phyloP scores from a whole-genome alignment of 108 stramenopile species.

The Pseudonitzschia pungens region DNA sequence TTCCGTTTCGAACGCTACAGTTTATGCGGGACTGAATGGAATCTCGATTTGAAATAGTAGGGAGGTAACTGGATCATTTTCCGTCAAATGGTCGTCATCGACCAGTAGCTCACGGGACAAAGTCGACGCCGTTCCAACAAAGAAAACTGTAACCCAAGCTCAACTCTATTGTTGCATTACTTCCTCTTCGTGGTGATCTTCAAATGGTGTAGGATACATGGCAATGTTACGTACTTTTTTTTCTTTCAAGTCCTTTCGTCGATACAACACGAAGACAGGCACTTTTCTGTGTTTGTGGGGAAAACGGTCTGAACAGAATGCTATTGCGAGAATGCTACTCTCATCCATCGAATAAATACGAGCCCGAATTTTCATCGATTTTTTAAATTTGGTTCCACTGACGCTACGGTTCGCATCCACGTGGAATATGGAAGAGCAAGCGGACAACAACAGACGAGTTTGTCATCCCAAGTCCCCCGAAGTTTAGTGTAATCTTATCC shows the following conservation, averaged over 20 bases:
- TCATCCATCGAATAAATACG: neutral
- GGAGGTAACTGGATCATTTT: neutral
- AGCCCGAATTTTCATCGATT: neutral
- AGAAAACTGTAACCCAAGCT: neutral
- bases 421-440: neutral
- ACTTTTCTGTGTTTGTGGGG: slow-evolving; percentile 39
- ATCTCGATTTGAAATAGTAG: slow-evolving; percentile 9
- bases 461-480: too few relatives aligned
- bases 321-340: neutral
- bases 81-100: neutral
- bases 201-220: neutral
- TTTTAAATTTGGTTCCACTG: neutral
- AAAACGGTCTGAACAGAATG: neutral
- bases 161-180: neutral
- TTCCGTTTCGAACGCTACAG: neutral
- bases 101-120: neutral
- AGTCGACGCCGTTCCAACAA: neutral
- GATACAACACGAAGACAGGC: slow-evolving; percentile 26
- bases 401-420: neutral
- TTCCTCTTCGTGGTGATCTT: too few relatives aligned
- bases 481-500: too few relatives aligned
- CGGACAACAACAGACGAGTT: too few relatives aligned
- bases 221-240: slow-evolving; percentile 3
- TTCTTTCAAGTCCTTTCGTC: slow-evolving; percentile 36
- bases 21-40: slow-evolving; percentile 1